Base-by-base conservation (phyloP, 495 filamentous ascomycete species). In the Neurospora pannonica region DNA sequence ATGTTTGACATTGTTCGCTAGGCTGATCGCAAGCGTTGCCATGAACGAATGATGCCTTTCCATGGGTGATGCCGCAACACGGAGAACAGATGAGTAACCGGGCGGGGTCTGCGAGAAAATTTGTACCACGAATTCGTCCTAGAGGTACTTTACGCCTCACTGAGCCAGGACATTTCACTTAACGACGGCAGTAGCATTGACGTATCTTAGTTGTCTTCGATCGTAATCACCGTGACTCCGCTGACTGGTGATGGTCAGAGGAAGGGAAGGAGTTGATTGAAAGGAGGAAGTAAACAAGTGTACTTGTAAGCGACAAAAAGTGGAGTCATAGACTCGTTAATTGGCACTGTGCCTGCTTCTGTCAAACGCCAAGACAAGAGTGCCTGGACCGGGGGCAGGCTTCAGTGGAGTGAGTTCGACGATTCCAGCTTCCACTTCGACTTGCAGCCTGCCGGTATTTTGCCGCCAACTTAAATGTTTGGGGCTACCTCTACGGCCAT, bases 391-490 rank as follows among this genome's bases (percentile, higher is more conserved):
- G 46, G 46, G 43, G 9, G 46, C 42, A 46, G 42, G 42, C 42
- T 46, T 46, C 42, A 46, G 43, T 24, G 43, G 43, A 48, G n/a
- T n/a, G n/a, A n/a, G 43, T 21, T 48, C 43, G 43, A 42, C 40
- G 6, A 42, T 19, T 21, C 43, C n/a, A 46, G 43, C 19, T 21
- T 46, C 43, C 43, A 48, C 42, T 54, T 54, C 46, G 42, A 54
- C 17, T 71, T 8, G 28, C n/a, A 48, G 70, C 38, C 38, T 46
- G 71, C 71, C 71, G 71, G 42, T 60, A 34, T 71, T 71, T 71
- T 60, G 71, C 71, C 71, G 71, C 71, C 31, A 31, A 42, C 28
- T 43, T 9, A 60, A 71, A 71, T 71, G 28, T 54, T 71, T 71
- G 28, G 34, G 28, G 70, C 54, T 19, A 62, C 54, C 54, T 62